These are phyloP conservation scores for Puccinia coronata DNA, from an alignment of 1,284 basidiomycete species.

Conservation along the genomic window DNA sequence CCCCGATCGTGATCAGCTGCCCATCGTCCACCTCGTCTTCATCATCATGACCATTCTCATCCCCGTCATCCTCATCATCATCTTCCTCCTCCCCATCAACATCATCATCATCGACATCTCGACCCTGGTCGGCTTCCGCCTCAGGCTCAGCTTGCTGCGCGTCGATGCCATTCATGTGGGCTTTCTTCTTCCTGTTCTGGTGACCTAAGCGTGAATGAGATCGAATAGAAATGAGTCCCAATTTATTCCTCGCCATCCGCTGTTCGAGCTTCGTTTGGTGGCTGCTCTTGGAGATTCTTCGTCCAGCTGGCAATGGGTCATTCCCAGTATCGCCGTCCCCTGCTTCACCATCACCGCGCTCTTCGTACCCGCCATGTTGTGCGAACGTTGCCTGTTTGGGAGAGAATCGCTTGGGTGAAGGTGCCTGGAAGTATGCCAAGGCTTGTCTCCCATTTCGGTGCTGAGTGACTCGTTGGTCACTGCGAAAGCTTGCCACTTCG, in stretches of 20 bases:
- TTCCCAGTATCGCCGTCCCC: background rate
- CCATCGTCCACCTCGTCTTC: background rate
- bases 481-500: background rate
- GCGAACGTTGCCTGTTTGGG: background rate
- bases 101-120: too few relatives aligned
- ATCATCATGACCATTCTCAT: background rate
- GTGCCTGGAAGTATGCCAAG: background rate
- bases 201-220: background rate
- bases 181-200: background rate
- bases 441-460: background rate
- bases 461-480: background rate
- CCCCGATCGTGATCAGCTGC: background rate
- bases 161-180: background rate
- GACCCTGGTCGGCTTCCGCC: background rate
- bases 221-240: background rate
- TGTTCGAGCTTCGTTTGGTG: background rate
- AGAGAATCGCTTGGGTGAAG: too few relatives aligned
- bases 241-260: background rate
- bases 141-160: conserved; percentile 15
- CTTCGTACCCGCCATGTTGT: background rate
- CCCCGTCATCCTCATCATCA: background rate
- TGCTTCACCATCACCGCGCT: background rate
- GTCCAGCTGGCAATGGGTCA: background rate
- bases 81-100: conserved; percentile 5
- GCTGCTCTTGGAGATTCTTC: background rate